A percentile compares a stretch with the other conserved stretches of the same genome.
phyloP scores from a whole-genome alignment of 352 stramenopile genomes.

The Thraustochytrium sp. region DNA sequence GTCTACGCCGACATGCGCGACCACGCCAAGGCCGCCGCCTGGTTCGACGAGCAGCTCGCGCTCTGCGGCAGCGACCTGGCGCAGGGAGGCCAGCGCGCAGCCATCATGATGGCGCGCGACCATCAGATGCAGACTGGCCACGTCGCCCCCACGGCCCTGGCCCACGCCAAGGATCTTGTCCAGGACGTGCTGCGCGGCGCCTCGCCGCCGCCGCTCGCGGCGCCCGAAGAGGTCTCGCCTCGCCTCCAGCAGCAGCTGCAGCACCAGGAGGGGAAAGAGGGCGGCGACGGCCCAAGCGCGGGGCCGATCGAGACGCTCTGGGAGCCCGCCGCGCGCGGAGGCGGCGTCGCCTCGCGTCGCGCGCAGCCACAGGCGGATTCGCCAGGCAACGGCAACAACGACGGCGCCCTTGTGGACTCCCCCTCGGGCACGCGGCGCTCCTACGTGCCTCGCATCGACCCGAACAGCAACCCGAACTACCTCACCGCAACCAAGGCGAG shows the following conservation, averaged over 20 bases:
- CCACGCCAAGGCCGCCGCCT: constrained; percentile 26
- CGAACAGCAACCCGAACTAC: constrained; percentile 13
- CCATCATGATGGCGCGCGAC: background rate
- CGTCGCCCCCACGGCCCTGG: background rate
- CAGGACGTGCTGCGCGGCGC: background rate
- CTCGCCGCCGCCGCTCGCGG: background rate
- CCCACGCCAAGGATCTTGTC: background rate
- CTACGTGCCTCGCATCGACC: background rate
- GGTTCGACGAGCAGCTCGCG: constrained; percentile 27
- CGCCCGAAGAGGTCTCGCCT: background rate
- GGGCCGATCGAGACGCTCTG: constrained; percentile 24
- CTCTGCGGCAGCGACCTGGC: background rate
- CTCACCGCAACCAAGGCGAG: background rate
- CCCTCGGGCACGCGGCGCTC: no score
- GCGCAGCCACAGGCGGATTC: no score
- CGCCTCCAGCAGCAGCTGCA: no score
- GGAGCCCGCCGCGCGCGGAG: background rate
- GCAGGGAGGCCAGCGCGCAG: background rate
- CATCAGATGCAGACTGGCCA: constrained; percentile 38
- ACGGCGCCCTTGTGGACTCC: no score
- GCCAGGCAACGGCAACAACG: no score
- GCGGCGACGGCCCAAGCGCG: no score
- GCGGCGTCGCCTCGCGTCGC: no score
- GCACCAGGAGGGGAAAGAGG: no score
- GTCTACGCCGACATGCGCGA: constrained; percentile 33